These are phyloP conservation scores for Xerocomus spinulosus DNA, from an alignment of 768 basidiomycete species.

Conservation along the genomic window DNA sequence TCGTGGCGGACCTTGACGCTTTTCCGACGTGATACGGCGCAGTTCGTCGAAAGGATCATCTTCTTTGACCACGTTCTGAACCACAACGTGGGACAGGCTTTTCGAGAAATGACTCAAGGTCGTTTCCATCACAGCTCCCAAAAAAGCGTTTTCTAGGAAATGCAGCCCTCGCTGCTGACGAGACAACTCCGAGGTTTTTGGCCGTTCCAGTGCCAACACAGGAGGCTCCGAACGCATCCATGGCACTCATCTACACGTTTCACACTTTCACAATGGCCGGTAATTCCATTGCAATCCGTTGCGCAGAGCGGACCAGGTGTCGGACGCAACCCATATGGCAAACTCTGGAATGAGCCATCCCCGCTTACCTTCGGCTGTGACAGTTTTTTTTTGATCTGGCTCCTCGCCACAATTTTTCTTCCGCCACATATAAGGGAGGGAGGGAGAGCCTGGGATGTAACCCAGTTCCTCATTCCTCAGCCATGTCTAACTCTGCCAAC, in stretches of 20 bases:
- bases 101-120: neutral
- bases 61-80: neutral
- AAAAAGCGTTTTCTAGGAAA: neutral
- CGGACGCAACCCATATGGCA: neutral
- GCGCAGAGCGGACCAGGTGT: slow-evolving; percentile 2
- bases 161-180: neutral
- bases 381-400: neutral
- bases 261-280: too few relatives aligned
- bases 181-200: neutral
- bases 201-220: neutral
- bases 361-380: neutral
- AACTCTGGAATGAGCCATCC: too few relatives aligned
- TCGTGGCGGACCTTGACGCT: neutral
- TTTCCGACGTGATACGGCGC: neutral
- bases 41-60: neutral
- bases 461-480: slow-evolving; percentile 3
- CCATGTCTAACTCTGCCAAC: slow-evolving; percentile 14
- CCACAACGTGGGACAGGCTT: neutral
- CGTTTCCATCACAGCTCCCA: neutral
- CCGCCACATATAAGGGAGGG: slow-evolving; percentile 9
- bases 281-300: neutral
- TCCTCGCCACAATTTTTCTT: neutral
- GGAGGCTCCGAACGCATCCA: neutral
- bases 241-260: too few relatives aligned
- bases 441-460: slow-evolving; percentile 5